Base-by-base conservation (phyloP, 306 rosid genomes). In the Astragalus membranaceus region DNA sequence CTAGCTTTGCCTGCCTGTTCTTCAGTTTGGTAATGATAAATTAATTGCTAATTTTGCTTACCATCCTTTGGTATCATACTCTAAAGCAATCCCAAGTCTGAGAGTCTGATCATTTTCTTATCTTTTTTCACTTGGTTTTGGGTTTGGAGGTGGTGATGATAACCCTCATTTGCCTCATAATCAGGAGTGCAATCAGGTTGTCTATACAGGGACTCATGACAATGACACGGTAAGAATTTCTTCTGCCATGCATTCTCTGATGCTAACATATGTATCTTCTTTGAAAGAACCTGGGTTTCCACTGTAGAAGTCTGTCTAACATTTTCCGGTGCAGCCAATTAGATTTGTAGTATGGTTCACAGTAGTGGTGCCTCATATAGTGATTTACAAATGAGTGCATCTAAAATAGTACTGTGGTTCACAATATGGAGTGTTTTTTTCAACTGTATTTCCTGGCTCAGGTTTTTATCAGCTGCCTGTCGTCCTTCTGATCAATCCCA, bases 1-100 rank as follows among this genome's bases (percentile, higher is more conserved):
- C n/a, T n/a, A n/a, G n/a, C n/a, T n/a, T n/a, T n/a, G n/a, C n/a
- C 23, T 93, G 98, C 96, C 97, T 13, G 96, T 93, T 60, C 98
- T 93, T 53, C 98, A 93, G 76, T 93, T 93, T 83, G 98, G 97
- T 93, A 84, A 69, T 42, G 51, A 70, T 47, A 78, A 57, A 20
- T 20, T 20, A n/a, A n/a, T n/a, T n/a, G n/a, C n/a, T n/a, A n/a
- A n/a, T 70, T 75, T 54, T 33, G 72, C 62, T 58, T 46, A 62
- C 33, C 53, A 67, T 69, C 46, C 55, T 53, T 46, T 49, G 49
- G 16, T 52, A 26, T 61, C 46, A 10, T 23, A 73, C 63, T 62
- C 55, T 15, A 56, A 67, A 76, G 57, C 23, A 39, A 66, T 50
- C 49, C 29, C 16, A 49, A 23, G 36, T 70, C 14, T 73, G 32